phyloP scores from a whole-genome alignment of 2,329 filamentous ascomycete genomes.

The Ophiocordyceps unilateralis region DNA sequence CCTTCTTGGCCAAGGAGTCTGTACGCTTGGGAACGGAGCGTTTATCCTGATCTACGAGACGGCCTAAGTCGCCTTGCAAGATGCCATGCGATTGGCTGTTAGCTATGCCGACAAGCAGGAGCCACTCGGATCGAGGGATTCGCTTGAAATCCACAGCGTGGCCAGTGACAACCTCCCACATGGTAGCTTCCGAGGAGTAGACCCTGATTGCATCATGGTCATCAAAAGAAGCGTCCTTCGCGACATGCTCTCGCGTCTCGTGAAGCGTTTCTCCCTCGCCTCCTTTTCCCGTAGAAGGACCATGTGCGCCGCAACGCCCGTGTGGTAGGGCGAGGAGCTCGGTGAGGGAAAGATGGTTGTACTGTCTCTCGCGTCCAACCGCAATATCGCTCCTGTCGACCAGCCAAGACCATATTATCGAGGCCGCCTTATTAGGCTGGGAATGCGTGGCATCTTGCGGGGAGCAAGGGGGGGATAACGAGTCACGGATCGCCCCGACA shows the following conservation, averaged over 20 bases:
- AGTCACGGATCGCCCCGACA: conserved; percentile 14
- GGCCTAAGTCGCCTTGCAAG: conserved; percentile 41
- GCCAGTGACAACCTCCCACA: conserved; percentile 43
- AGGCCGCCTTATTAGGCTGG: conserved; percentile 11
- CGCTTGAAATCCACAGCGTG: conserved; percentile 41
- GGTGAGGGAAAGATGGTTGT: conserved; percentile 21
- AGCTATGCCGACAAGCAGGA: conserved; percentile 38
- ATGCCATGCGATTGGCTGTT: conserved; percentile 36
- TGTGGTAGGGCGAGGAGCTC: conserved; percentile 11
- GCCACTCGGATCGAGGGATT: conserved; percentile 41
- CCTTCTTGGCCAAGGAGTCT: conserved; percentile 39
- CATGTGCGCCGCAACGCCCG: not conserved
- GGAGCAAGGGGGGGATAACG: conserved; percentile 6
- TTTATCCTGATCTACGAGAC: conserved; percentile 43
- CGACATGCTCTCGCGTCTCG: not conserved
- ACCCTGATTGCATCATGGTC: conserved; percentile 12
- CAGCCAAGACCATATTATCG: conserved; percentile 20
- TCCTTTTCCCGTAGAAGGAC: not conserved
- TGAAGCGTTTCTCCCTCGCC: not conserved
- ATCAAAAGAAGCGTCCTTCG: not conserved
- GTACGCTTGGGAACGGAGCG: conserved; percentile 45
- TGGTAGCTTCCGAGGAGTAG: conserved; percentile 33
- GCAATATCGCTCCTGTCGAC: conserved; percentile 17
- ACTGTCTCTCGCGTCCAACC: conserved; percentile 14
- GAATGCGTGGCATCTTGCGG: conserved; percentile 2